These are phyloP conservation scores for Asterella californica DNA, from an alignment of 225 moss, liverwort and hornwort species.

Conservation along the genomic window DNA sequence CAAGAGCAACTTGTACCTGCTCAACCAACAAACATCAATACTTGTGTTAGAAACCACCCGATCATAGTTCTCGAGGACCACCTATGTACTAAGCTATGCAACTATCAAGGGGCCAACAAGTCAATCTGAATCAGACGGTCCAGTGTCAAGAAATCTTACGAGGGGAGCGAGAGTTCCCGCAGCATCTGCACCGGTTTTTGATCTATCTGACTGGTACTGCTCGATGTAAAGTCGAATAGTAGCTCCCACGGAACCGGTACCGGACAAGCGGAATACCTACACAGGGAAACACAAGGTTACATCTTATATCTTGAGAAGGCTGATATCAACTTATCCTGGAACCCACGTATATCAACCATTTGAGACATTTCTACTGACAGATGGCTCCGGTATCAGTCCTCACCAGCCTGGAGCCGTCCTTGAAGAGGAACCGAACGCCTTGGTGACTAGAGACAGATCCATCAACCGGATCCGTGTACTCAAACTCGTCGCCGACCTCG, in stretches of 20 bases:
- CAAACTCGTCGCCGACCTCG: conserved; percentile 80
- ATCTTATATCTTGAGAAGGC: neutral
- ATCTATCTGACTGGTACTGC: conserved; percentile 77
- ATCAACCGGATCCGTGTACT: conserved; percentile 97
- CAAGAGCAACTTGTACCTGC: conserved; percentile 78
- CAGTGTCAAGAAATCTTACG: conserved; percentile 40
- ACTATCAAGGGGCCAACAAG: neutral
- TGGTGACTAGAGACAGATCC: conserved; percentile 89
- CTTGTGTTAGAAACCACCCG: neutral
- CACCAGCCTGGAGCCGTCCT: conserved; percentile 97
- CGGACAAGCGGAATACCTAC: conserved; percentile 92
- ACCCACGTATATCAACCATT: neutral
- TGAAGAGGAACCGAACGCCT: conserved; percentile 93
- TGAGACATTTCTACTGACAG: neutral
- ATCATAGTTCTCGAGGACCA: too few relatives aligned
- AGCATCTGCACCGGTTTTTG: conserved; percentile 75
- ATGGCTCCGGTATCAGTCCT: neutral
- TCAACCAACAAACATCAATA: neutral
- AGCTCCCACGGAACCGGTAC: conserved; percentile 95
- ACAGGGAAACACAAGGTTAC: neutral
- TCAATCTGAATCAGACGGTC: too few relatives aligned
- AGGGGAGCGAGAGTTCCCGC: conserved; percentile 83
- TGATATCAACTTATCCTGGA: neutral
- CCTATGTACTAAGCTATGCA: too few relatives aligned
- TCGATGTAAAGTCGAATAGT: conserved; percentile 94